Evolutionary conservation across 805 yeast genomes (phyloP).

Genomic region (Lipomyces sp.): DNA sequence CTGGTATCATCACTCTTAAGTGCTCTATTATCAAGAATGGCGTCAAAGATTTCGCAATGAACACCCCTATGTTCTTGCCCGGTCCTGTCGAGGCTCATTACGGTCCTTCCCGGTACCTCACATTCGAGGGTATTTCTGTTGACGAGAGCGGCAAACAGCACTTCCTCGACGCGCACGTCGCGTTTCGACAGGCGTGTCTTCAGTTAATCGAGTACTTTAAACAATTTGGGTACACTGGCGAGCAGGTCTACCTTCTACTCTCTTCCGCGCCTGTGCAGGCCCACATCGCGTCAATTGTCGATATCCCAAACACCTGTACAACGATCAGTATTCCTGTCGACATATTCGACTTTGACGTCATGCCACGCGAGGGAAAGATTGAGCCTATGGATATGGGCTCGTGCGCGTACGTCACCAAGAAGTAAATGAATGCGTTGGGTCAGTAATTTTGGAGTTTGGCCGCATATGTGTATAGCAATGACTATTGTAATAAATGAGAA

Average conservation of each 20-base stretch:
- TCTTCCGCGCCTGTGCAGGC: constrained; percentile 58
- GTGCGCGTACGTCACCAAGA: constrained; percentile 24
- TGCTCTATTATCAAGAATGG: constrained; percentile 52
- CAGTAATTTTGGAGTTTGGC: background rate
- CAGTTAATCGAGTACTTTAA: constrained; percentile 57
- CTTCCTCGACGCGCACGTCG: constrained; percentile 54
- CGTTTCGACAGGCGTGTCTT: constrained; percentile 56
- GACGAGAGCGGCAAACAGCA: constrained; percentile 55
- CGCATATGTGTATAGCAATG: background rate
- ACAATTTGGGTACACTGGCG: constrained; percentile 57
- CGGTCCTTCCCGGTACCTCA: constrained; percentile 56
- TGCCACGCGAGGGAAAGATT: constrained; percentile 34
- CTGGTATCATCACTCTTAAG: constrained; percentile 53
- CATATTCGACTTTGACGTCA: constrained; percentile 54
- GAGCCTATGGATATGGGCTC: constrained; percentile 28
- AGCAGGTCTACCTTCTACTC: constrained; percentile 55
- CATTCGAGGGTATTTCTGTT: constrained; percentile 60
- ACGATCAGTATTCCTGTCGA: constrained; percentile 58
- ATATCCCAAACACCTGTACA: constrained; percentile 59
- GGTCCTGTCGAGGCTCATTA: constrained; percentile 56
- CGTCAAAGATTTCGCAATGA: constrained; percentile 49
- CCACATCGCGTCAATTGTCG: constrained; percentile 58
- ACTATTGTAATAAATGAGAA: background rate
- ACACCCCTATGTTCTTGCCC: constrained; percentile 55
- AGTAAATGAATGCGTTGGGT: background rate